Conservation (phyloP, 345 rosid genomes). For the Erucastrum elatum region DNA sequence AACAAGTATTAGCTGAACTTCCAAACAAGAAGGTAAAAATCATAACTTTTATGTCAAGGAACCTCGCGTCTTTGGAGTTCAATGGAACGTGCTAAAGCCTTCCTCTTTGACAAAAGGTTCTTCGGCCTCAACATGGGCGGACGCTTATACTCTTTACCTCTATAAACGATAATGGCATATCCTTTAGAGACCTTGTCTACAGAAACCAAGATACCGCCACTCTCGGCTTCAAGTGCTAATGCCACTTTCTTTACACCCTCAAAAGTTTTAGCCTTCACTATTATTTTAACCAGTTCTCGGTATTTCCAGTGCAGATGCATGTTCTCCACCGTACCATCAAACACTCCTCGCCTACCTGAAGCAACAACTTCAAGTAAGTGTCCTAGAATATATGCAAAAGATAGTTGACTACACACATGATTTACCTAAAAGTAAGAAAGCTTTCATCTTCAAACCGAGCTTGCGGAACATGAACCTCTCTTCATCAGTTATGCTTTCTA, state of each 20-base stretch:
- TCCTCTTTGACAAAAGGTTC: slow-evolving; percentile 92
- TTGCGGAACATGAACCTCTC: slow-evolving; percentile 98
- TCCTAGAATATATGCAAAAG: background rate
- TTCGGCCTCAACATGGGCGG: slow-evolving; percentile 80
- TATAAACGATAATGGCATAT: slow-evolving; percentile 73
- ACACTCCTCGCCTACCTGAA: slow-evolving; percentile 94
- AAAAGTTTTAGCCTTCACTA: slow-evolving; percentile 69
- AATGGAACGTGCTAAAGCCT: slow-evolving; percentile 93
- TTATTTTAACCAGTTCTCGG: slow-evolving; percentile 79
- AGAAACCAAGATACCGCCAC: slow-evolving; percentile 87
- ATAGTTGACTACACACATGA: background rate
- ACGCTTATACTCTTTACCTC: slow-evolving; percentile 82
- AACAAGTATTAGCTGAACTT: slow-evolving; percentile 23
- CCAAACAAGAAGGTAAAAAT: background rate
- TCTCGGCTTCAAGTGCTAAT: slow-evolving; percentile 92
- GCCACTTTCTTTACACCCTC: slow-evolving; percentile 86
- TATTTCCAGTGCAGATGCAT: slow-evolving; percentile 99
- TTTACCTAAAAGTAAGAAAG: slow-evolving; percentile 90
- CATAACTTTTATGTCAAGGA: background rate
- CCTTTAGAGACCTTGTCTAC: slow-evolving; percentile 90
- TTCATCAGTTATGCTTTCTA: slow-evolving; percentile 79
- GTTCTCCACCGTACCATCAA: slow-evolving; percentile 94
- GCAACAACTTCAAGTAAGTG: slow-evolving; percentile 24
- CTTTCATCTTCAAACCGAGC: slow-evolving; percentile 92
- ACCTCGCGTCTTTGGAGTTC: slow-evolving; percentile 97